phyloP scores from a whole-genome alignment of 1,139 yeast species.

The Suhomyces yuchorum region DNA sequence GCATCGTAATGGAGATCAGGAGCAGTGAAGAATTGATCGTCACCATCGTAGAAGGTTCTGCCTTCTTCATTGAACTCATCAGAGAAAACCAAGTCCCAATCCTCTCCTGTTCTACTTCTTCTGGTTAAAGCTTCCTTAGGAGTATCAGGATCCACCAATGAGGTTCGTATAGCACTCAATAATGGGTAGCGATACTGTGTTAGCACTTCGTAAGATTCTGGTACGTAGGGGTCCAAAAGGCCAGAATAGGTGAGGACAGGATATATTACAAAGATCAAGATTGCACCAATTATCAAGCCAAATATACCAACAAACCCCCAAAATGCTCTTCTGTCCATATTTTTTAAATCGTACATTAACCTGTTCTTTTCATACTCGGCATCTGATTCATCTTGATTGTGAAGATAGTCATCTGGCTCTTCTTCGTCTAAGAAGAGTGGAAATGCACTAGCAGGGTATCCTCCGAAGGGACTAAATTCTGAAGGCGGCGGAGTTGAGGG shows the following conservation, averaged over 20 bases:
- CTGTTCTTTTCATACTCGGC: conserved; percentile 31
- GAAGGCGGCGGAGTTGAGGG: background rate
- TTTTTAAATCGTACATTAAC: conserved; percentile 26
- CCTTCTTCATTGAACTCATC: conserved; percentile 35
- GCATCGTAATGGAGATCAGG: conserved; percentile 33
- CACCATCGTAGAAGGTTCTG: conserved; percentile 33
- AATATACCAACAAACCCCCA: conserved; percentile 26
- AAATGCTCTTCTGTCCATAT: conserved; percentile 26
- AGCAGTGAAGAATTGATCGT: conserved; percentile 34
- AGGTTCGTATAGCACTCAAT: conserved; percentile 27
- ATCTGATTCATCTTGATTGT: conserved; percentile 32
- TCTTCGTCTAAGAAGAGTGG: conserved; percentile 30
- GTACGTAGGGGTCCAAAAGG: conserved; percentile 15
- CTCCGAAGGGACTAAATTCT: conserved; percentile 31
- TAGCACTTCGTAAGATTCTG: conserved; percentile 25
- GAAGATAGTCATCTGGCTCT: conserved; percentile 32
- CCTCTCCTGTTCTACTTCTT: conserved; percentile 19
- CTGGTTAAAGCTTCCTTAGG: conserved; percentile 21
- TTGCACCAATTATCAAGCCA: conserved; percentile 20
- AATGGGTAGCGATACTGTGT: conserved; percentile 27
- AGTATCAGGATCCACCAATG: conserved; percentile 31
- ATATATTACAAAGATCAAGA: conserved; percentile 24
- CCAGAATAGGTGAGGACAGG: conserved; percentile 31
- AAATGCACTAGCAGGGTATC: conserved; percentile 30
- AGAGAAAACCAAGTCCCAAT: conserved; percentile 31